These are phyloP conservation scores for Beauveria sp. DNA, from an alignment of 2,329 filamentous ascomycete genomes.

Conservation along the genomic window DNA sequence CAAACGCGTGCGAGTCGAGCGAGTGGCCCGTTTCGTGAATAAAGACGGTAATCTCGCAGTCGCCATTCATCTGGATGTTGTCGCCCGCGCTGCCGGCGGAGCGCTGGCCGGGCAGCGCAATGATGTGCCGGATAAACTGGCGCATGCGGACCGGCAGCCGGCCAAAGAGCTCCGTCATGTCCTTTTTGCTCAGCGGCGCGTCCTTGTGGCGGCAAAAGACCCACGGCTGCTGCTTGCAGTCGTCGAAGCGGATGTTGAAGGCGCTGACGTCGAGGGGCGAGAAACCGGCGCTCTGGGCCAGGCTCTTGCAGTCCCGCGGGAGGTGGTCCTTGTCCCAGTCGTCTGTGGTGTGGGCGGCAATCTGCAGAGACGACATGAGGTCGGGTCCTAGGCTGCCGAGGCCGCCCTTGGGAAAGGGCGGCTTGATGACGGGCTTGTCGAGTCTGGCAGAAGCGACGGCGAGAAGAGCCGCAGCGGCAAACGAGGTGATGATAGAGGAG, in stretches of 20 bases:
- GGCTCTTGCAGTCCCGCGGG: slow-evolving; percentile 16
- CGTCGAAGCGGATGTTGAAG: slow-evolving; percentile 21
- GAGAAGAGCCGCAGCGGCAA: slow-evolving; percentile 1
- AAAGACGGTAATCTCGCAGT: slow-evolving; percentile 13
- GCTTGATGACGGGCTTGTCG: slow-evolving; percentile 11
- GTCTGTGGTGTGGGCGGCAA: slow-evolving; percentile 12
- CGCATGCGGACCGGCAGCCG: slow-evolving; percentile 23
- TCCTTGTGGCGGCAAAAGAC: slow-evolving; percentile 24
- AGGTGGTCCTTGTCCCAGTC: slow-evolving; percentile 18
- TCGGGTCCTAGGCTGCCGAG: slow-evolving; percentile 9
- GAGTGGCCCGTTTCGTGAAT: slow-evolving; percentile 16
- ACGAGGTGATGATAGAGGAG: neutral
- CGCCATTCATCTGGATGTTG: slow-evolving; percentile 15
- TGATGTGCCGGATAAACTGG: slow-evolving; percentile 19
- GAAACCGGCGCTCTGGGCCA: slow-evolving; percentile 12
- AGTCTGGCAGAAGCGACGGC: neutral
- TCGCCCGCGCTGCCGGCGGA: slow-evolving; percentile 15
- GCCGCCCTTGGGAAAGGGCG: slow-evolving; percentile 6
- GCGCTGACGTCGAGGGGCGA: slow-evolving; percentile 17
- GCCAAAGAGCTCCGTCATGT: slow-evolving; percentile 22
- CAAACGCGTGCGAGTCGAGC: slow-evolving; percentile 17
- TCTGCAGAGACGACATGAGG: slow-evolving; percentile 10
- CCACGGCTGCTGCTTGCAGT: slow-evolving; percentile 21
- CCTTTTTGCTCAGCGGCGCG: slow-evolving; percentile 15
- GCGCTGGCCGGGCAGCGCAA: slow-evolving; percentile 17